These are phyloP conservation scores for Effrenium voratum DNA, from an alignment of 73 alveolate genomes.

Conservation along the genomic window DNA sequence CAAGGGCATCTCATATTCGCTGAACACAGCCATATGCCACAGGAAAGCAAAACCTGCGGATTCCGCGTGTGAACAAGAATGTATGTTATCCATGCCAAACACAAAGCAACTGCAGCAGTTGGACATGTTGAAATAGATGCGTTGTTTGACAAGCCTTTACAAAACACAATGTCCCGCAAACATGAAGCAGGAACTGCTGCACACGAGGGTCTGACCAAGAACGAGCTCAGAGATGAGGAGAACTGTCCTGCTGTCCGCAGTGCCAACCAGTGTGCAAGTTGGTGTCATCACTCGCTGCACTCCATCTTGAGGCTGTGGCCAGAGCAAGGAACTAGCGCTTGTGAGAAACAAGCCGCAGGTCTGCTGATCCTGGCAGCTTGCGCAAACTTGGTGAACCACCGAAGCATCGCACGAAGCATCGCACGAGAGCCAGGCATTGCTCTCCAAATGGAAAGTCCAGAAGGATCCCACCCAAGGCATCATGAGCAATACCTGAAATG, in stretches of 20 bases:
- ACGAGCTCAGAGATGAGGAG: slow-evolving; percentile 51
- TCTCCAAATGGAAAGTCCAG: slow-evolving; percentile 77
- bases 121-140: too few species aligned
- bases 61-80: too few species aligned
- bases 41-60: slow-evolving; percentile 66
- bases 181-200: too few species aligned
- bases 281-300: background rate
- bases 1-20: slow-evolving; percentile 49
- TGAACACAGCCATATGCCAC: slow-evolving; percentile 80
- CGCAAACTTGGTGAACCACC: background rate
- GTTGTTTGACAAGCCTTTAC: too few species aligned
- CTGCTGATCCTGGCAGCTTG: slow-evolving; percentile 40
- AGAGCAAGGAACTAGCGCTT: slow-evolving; percentile 63
- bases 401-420: background rate
- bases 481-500: slow-evolving; percentile 44
- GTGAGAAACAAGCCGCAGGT: slow-evolving; percentile 81
- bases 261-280: background rate
- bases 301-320: slow-evolving; percentile 19
- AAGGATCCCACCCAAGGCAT: slow-evolving; percentile 89
- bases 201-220: slow-evolving; percentile 23
- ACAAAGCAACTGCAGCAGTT: too few species aligned
- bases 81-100: too few species aligned
- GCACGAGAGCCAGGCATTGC: background rate
- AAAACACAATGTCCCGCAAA: too few species aligned
- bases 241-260: slow-evolving; percentile 20